phyloP scores from a whole-genome alignment of 1,284 basidiomycete genomes.

The Phaffia rhodozyma region DNA sequence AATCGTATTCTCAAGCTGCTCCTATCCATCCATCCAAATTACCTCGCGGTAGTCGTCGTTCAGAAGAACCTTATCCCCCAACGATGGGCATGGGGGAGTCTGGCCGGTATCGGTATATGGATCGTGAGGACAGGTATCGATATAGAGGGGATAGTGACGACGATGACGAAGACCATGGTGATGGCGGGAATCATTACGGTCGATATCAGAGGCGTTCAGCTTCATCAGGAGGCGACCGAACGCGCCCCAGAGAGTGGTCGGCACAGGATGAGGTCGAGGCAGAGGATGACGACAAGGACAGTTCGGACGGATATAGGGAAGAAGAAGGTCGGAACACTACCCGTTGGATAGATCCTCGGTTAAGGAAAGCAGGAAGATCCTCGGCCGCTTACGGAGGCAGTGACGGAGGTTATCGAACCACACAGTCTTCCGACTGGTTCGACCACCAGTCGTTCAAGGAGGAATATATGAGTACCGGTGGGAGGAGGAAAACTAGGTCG shows the following conservation, averaged over 20 bases:
- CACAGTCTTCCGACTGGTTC: not conserved
- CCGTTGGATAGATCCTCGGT: not conserved
- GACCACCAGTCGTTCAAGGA: not conserved
- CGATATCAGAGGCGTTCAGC: not conserved
- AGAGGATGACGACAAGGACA: not conserved
- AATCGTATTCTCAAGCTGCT: slow-evolving; percentile 7
- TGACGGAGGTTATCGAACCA: not conserved
- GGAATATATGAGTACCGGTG: not conserved
- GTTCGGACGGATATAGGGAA: not conserved
- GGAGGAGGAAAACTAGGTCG: not conserved
- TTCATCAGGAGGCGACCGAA: not conserved
- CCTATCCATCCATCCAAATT: not conserved
- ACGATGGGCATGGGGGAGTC: not conserved
- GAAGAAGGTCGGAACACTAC: not conserved
- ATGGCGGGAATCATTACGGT: no score
- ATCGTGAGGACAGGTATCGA: no score
- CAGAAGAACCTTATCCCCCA: not conserved
- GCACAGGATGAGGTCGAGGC: not conserved
- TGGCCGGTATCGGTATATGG: not conserved
- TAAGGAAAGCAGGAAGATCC: not conserved
- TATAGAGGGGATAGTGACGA: no score
- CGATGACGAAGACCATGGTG: no score
- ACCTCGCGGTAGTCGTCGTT: not conserved
- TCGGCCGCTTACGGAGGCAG: not conserved
- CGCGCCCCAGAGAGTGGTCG: not conserved